Percentiles rank a stretch among this genome's conserved stretches.
Evolutionary conservation across 306 rosid genomes (phyloP).

Genomic region (Carpinus viminea): DNA sequence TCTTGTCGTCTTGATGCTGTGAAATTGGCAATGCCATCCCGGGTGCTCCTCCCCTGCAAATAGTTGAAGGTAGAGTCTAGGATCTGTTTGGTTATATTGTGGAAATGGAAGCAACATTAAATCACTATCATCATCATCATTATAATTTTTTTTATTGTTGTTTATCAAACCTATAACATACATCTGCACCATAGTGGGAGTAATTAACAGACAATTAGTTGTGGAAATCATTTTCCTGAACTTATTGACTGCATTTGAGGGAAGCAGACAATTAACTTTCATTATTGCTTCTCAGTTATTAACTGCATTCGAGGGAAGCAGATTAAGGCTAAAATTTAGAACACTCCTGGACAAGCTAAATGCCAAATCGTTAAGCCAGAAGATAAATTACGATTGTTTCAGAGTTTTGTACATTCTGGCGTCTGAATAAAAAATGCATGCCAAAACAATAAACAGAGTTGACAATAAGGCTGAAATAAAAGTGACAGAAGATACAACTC

Average conservation of each 20-base stretch:
- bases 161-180: too few species aligned
- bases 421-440: constrained; percentile 48
- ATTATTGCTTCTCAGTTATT: too few species aligned
- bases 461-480: constrained; percentile 59
- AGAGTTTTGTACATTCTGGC: constrained; percentile 23
- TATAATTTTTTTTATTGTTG: too few species aligned
- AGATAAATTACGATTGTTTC: constrained; percentile 40
- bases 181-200: too few species aligned
- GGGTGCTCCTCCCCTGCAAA: too few species aligned
- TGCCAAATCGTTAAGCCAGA: not conserved
- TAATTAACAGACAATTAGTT: not conserved
- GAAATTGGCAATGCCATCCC: not conserved
- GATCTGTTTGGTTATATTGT: not conserved
- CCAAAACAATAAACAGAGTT: constrained; percentile 50
- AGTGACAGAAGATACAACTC: constrained; percentile 51
- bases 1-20: not conserved
- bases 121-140: too few species aligned
- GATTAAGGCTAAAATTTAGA: not conserved
- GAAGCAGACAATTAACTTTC: too few species aligned
- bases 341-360: not conserved
- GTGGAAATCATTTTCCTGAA: too few species aligned
- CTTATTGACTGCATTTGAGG: too few species aligned
- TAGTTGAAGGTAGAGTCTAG: not conserved
- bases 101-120: not conserved
- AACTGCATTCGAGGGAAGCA: too few species aligned